Evolutionary conservation across 805 yeast species (phyloP), one percentile per base, ranked within the genome.

Genomic region (Myxozyma sirexii): DNA sequence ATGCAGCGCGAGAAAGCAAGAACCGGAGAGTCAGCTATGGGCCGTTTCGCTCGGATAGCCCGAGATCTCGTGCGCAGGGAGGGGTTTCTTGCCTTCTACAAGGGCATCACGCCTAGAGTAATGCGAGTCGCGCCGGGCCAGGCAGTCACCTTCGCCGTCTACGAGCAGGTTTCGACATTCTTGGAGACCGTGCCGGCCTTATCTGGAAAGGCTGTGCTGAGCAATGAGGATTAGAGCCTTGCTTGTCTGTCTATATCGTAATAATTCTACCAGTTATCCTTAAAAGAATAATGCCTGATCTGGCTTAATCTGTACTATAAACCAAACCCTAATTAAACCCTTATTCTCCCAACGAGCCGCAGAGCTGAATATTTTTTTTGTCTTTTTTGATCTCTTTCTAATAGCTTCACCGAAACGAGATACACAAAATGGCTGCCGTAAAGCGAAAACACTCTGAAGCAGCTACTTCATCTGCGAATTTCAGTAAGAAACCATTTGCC

Each of bases 101-200:
- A 92, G 73, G 99, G 99, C 78, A 93, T 93, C 72, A 91, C 97
- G 21, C 99, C 99, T 68, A 86, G 99, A 79, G 93, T 93, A 68
- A 92, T 93, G 96, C 87, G 99, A 78, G 99, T 93, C 53, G 99
- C 99, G 12, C 97, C 99, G 23, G 99, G 99, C 62, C 99, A 93
- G 78, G 97, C 98, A 56, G 98, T 93, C 59, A 94, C 97, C n/a
- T 93, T 93, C 78, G 94, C 98, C 4, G 97, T 94, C 44, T 93
- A 93, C 76, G 99, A 93, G 78, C 87, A 80, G 72, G 88, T 90
- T 73, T 87, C 91, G 75, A 83, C 80, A 21, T 77, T 80, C 48
- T 80, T 92, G 72, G 87, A 72, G 43, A 42, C 45, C 21, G 39
- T 62, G n/a, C 66, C 66, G 27, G 27, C 54, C 15, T 33, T 62